Percentiles rank a stretch among this genome's conserved stretches.
Conservation (phyloP, 768 basidiomycete species). For the Agrocybe chaxingu region DNA sequence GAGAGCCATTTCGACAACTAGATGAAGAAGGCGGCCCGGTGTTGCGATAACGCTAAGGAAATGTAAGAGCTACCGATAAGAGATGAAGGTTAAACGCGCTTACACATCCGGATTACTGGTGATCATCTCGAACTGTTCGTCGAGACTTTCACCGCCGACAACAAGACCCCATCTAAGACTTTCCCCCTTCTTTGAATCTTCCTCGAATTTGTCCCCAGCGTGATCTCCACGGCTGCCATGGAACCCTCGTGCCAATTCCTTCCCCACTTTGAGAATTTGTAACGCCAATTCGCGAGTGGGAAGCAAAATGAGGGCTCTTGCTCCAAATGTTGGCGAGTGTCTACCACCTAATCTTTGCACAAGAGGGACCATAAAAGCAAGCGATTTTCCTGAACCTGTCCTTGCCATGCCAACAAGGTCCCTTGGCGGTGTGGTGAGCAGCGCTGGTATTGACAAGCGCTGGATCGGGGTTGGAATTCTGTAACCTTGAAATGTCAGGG, state of each 20-base stretch:
- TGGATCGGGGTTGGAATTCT: conserved; percentile 97
- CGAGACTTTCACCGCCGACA: conserved; percentile 93
- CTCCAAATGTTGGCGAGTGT: conserved; percentile 78
- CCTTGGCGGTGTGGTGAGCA: conserved; percentile 79
- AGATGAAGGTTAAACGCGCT: conserved; percentile 28
- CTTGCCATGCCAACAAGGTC: conserved; percentile 98
- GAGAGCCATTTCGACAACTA: conserved; percentile 94
- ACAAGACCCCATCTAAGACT: conserved; percentile 86
- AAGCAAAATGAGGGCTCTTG: conserved; percentile 83
- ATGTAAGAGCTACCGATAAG: conserved; percentile 6
- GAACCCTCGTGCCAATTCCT: conserved; percentile 87
- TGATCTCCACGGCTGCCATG: conserved; percentile 58
- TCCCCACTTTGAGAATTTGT: conserved; percentile 92
- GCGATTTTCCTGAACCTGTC: conserved; percentile 96
- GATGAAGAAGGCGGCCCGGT: conserved; percentile 94
- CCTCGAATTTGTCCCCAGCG: conserved; percentile 68
- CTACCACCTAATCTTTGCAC: conserved; percentile 81
- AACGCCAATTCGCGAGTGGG: conserved; percentile 93
- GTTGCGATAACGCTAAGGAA: conserved; percentile 87
- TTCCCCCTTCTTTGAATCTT: conserved; percentile 55
- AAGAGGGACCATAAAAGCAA: conserved; percentile 93
- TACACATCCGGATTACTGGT: conserved; percentile 93
- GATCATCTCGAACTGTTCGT: conserved; percentile 96
- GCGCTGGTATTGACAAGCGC: conserved; percentile 80
- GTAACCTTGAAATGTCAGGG: conserved; percentile 89